Conservation (phyloP, 306 rosid species). For the Astragalus glycyphyllos region DNA sequence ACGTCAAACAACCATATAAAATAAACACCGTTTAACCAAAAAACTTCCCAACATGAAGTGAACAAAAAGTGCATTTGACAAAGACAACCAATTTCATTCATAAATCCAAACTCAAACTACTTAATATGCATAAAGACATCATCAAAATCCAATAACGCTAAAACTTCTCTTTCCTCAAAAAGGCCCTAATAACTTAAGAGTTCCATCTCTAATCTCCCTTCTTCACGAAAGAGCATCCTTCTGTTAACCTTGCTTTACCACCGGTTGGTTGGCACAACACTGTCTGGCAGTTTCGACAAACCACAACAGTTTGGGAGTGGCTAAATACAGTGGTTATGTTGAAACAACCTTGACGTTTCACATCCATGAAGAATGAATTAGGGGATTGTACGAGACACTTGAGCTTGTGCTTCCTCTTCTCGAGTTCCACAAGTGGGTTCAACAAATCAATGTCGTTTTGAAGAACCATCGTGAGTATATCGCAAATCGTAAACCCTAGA, state of each 20-base stretch:
- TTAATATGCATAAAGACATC: conserved; percentile 27
- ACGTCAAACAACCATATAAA: conserved; percentile 6
- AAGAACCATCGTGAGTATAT: conserved; percentile 38
- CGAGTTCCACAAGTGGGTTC: conserved; percentile 45
- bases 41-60: conserved; percentile 5
- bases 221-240: conserved; percentile 52
- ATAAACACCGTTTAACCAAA: conserved; percentile 23
- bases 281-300: conserved; percentile 47
- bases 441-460: conserved; percentile 46
- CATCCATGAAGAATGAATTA: conserved; percentile 56
- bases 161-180: conserved; percentile 34
- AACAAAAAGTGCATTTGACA: conserved; percentile 31
- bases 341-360: conserved; percentile 50
- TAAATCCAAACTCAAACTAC: conserved; percentile 22
- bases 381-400: conserved; percentile 46
- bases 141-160: conserved; percentile 30
- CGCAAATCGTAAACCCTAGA: conserved; percentile 40
- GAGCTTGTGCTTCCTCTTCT: conserved; percentile 49
- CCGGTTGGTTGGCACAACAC: conserved; percentile 53
- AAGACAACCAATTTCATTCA: not conserved
- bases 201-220: conserved; percentile 45
- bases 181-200: not conserved
- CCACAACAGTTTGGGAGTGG: conserved; percentile 53
- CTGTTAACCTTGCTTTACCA: conserved; percentile 45
- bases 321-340: conserved; percentile 49